Conservation (phyloP, 208 protist genomes). For the Leishmania amazonensis region DNA sequence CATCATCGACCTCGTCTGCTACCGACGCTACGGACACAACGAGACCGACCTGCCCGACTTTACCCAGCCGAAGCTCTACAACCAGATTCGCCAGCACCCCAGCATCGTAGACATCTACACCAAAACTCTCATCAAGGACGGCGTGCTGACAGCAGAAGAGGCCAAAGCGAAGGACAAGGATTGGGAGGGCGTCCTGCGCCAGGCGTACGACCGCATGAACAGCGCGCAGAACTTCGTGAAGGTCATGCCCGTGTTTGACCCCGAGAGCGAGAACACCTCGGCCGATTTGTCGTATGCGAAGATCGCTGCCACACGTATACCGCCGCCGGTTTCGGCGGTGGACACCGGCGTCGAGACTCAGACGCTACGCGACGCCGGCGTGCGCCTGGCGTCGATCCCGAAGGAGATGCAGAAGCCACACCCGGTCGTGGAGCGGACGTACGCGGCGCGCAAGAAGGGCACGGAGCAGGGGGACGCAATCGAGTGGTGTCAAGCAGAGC, state of each 20-base stretch:
- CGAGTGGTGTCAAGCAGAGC: slow-evolving; percentile 96
- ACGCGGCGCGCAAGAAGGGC: slow-evolving; percentile 82
- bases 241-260: slow-evolving; percentile 70
- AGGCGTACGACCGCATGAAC: slow-evolving; percentile 81
- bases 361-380: slow-evolving; percentile 64
- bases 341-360: slow-evolving; percentile 79
- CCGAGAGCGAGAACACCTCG: slow-evolving; percentile 75
- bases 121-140: slow-evolving; percentile 80
- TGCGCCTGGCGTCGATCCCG: slow-evolving; percentile 89
- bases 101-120: slow-evolving; percentile 92
- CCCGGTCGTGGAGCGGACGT: slow-evolving; percentile 90
- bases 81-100: slow-evolving; percentile 89
- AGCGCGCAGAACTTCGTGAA: slow-evolving; percentile 88
- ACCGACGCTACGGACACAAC: slow-evolving; percentile 97
- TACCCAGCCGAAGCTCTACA: slow-evolving; percentile 97
- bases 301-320: slow-evolving; percentile 30
- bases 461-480: slow-evolving; percentile 86
- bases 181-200: slow-evolving; percentile 66
- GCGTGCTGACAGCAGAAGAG: slow-evolving; percentile 72
- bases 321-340: slow-evolving; percentile 38
- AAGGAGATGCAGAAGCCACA: slow-evolving; percentile 85
- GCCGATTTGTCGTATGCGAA: slow-evolving; percentile 52
- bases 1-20: slow-evolving; percentile 98
- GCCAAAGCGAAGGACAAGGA: slow-evolving; percentile 73
- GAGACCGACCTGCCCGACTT: slow-evolving; percentile 97